Base-by-base conservation (phyloP, 192 early-diverging fungal species). In the Coemansia aciculifera region DNA sequence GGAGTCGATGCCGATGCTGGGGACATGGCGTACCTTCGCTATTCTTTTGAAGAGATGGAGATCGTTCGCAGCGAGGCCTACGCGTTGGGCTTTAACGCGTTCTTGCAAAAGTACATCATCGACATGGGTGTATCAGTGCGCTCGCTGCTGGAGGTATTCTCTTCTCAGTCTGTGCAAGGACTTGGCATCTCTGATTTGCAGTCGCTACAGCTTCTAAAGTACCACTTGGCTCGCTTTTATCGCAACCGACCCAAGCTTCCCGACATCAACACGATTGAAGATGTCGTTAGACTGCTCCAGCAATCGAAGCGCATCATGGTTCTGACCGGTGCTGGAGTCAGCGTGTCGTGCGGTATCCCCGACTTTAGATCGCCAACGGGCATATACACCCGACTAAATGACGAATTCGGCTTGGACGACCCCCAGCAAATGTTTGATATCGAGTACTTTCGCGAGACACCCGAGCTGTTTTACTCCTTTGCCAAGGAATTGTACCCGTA, bases 391-490 rank as follows among this genome's bases (percentile, higher is more conserved):
- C 77, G 92, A 17, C 81, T 97, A 13, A 83, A 79, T 52, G 90
- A 94, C n/a, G 89, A 92, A 74, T 97, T 93, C 77, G 87, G 95
- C 5, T 71, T 99, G 48, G 89, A 94, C 27, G 95, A 96, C 68
- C 96, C 96, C 24, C 93, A 95, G 81, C 88, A 93, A 59, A 93
- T 95, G 93, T 98, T 98, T 83, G 95, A 98, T 62, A 89, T 98
- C 19, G 85, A 93, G n/a, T 96, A 90, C 67, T 98, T 98, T 73
- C 72, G 86, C 34, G 86, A 89, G 34, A 84, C 86, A 42, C 97
- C 97, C 5, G 87, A 97, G 60, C 90, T 93, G 9, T 99, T 99
- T 74, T 99, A 97, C 68, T 94, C 97, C 2, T 99, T 99, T 84
- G 94, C 95, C 1, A 86, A 87, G 70, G 93, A 97, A 73, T 91